A percentile compares a stretch with the other conserved stretches of the same genome.
These are phyloP conservation scores for Daldinia eschscholtzii DNA, from an alignment of 2,329 filamentous ascomycete species.

Conservation along the genomic window DNA sequence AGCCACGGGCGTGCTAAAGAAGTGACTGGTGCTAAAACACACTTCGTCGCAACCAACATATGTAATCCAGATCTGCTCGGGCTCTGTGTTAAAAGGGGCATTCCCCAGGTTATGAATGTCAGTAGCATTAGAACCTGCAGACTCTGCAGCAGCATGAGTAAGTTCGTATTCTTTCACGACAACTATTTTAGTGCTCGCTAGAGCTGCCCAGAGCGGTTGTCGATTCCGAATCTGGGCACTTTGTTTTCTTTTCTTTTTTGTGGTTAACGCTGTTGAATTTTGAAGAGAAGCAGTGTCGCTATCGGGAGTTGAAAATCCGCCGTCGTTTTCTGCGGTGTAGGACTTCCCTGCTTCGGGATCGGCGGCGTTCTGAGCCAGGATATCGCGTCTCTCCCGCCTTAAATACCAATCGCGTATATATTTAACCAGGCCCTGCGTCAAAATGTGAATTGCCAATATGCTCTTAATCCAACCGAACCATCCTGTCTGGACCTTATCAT, in stretches of 20 bases:
- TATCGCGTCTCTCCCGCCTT: slow-evolving; percentile 68
- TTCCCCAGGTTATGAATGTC: slow-evolving; percentile 83
- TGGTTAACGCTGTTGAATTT: slow-evolving; percentile 68
- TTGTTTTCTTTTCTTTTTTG: slow-evolving; percentile 90
- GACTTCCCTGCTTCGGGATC: slow-evolving; percentile 75
- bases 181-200: slow-evolving; percentile 96
- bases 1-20: slow-evolving; percentile 60
- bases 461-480: slow-evolving; percentile 76
- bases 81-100: slow-evolving; percentile 77
- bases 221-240: slow-evolving; percentile 90
- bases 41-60: slow-evolving; percentile 84
- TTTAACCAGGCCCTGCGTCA: slow-evolving; percentile 78
- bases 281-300: slow-evolving; percentile 65
- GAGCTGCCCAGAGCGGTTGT: slow-evolving; percentile 92
- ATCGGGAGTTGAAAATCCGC: slow-evolving; percentile 66
- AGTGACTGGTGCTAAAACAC: slow-evolving; percentile 79
- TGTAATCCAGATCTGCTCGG: slow-evolving; percentile 83
- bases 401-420: slow-evolving; percentile 78
- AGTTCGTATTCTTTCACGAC: slow-evolving; percentile 92
- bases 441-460: slow-evolving; percentile 78
- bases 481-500: slow-evolving; percentile 65
- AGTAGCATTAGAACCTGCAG: slow-evolving; percentile 78
- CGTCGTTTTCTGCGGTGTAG: slow-evolving; percentile 57
- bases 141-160: slow-evolving; percentile 80
- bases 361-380: slow-evolving; percentile 60